Base-by-base conservation (phyloP, 1,139 yeast genomes). In the Wickerhamiella pararugosa region DNA sequence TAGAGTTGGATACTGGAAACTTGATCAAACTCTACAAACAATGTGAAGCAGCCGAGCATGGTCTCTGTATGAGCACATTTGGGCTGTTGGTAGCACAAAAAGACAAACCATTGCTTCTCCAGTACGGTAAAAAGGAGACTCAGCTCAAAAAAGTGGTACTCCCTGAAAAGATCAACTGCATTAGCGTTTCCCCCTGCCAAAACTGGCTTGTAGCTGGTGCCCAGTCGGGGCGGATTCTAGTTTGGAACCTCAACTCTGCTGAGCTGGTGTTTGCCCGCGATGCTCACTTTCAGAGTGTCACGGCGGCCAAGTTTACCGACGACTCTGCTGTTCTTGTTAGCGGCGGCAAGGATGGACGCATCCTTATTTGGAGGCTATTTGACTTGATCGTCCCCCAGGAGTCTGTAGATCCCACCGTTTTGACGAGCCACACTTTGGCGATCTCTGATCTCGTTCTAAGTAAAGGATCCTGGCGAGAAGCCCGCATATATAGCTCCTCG, bases 191-290 rank as follows among this genome's bases (percentile, higher is more conserved):
- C 10, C 67, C 67, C 10, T 70, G 68, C 42, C 59, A 57, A 4
- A 51, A 51, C 9, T 83, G 83, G 75, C 62, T 87, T 33, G 69
- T 79, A 7, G 79, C 74, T 3, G 93, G 82, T 49, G 69, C 90
- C 41, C 58, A 66, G 46, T 56, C 78, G 10, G 98, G 97, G 9
- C 73, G 78, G 53, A 52, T 90, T 25, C 81, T 80, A 55, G 59
- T 87, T 4, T 90, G 98, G 97, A 95, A 83, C 52, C 55, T 84
- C 42, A 59, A 69, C n/a, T 78, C 92, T 4, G 96, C 98, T 1
- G 64, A 75, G 39, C 65, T 90, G 45, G 54, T 87, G 32, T 69
- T 74, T 25, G 90, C 76, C 7, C 75, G 75, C 53, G 90, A 83
- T 41, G 79, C 84, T 1, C 98, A 90, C 62, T 90, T 84, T 60